Evolutionary conservation across 192 early-diverging fungal genomes (phyloP), one percentile per base, ranked within the genome.

Genomic region (Geosiphon pyriformis): DNA sequence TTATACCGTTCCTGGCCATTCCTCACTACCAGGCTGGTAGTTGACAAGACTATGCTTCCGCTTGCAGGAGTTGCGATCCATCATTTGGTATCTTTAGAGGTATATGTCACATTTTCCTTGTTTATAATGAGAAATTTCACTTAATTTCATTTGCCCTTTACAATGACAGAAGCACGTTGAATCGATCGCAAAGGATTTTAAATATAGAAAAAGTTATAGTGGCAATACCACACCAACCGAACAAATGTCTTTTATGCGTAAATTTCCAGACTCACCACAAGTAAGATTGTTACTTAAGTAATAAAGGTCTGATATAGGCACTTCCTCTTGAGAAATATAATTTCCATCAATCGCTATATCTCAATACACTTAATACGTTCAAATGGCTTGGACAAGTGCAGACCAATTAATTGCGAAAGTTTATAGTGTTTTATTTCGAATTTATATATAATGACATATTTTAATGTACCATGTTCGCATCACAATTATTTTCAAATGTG

Each of bases 21-120:
- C 37, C 55, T 68, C 10, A 58, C 55, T 42, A 68, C 55, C 0
- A 68, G 34, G 58, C 48, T 68, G 29, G 66, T 68, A 29, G 34
- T 59, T 32, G 66, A 68, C 66, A 56, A 58, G 26, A n/a, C 53
- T 46, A 25, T 55, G 32, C 42, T 68, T 52, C 66, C 55, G 48
- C 58, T 68, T 32, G 66, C 56, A 22, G 55, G 58, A 29, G 56
- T 59, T 34, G 66, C 66, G 49, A 68, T 68, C 10, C 56, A 55
- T 59, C 55, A 68, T 68, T 58, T 68, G 18, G 48, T 58, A 4
- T 53, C 66, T 56, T 68, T 68, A 22, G 66, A 68, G 55, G 66
- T 68, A 68, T 32, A 42, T 25, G 0, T 22, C 26, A 25, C 47
- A 46, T 59, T 56, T 30, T 50, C 46, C 42, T 34, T 47, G 66